phyloP scores from a whole-genome alignment of 306 rosid species.

The Quercus aquifolioides region DNA sequence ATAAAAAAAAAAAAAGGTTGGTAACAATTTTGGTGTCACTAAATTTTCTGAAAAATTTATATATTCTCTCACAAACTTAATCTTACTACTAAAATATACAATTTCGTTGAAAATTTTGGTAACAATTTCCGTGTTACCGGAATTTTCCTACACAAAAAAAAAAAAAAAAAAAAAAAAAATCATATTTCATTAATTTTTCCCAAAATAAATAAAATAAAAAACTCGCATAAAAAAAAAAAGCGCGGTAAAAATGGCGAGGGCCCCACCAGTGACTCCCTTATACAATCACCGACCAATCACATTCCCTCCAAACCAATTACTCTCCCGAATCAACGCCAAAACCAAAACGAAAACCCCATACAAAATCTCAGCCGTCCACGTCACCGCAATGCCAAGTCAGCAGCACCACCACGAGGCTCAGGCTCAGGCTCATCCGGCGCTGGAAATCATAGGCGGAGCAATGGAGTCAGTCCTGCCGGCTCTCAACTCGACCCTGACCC shows the following conservation, averaged over 20 bases:
- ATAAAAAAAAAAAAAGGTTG: too few species aligned
- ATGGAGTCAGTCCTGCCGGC: constrained; percentile 45
- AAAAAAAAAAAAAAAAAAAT: too few species aligned
- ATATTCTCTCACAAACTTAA: too few species aligned
- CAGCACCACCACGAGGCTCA: background rate
- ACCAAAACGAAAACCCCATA: background rate
- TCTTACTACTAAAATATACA: too few species aligned
- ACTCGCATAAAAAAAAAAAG: too few species aligned
- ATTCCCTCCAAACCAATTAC: background rate
- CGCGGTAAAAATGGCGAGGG: constrained; percentile 30
- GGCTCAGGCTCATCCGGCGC: constrained; percentile 42
- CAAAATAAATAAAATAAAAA: too few species aligned
- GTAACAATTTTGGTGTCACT: too few species aligned
- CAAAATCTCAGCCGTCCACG: constrained; percentile 15
- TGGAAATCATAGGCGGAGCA: constrained; percentile 46
- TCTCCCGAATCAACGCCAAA: background rate
- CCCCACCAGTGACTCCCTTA: constrained; percentile 13
- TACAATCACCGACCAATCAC: background rate
- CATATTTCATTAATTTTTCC: too few species aligned
- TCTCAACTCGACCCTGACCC: constrained; percentile 27
- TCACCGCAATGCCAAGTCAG: constrained; percentile 29
- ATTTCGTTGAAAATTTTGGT: too few species aligned
- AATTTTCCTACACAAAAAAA: too few species aligned
- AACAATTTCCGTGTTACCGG: too few species aligned
- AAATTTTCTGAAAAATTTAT: too few species aligned